phyloP scores from a whole-genome alignment of 495 filamentous ascomycete genomes.

The Annulohypoxylon maeteangense region DNA sequence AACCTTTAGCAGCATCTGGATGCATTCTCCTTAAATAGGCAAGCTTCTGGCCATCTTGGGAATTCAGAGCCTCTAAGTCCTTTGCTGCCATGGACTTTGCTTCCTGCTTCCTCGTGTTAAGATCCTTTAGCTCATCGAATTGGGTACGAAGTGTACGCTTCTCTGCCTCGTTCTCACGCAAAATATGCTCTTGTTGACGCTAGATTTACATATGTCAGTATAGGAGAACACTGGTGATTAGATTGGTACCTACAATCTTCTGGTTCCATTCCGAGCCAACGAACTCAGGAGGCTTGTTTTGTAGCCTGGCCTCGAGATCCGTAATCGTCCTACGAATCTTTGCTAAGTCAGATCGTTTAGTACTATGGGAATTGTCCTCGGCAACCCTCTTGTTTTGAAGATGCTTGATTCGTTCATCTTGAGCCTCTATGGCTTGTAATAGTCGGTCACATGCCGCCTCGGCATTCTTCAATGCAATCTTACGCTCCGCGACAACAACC shows the following conservation, averaged over 20 bases:
- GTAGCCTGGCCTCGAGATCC: slow-evolving; percentile 55
- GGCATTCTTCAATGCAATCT: slow-evolving; percentile 59
- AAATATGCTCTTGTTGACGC: slow-evolving; percentile 59
- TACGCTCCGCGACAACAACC: slow-evolving; percentile 62
- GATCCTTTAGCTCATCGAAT: slow-evolving; percentile 39
- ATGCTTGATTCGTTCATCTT: slow-evolving; percentile 66
- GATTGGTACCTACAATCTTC: slow-evolving; percentile 60
- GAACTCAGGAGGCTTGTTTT: slow-evolving; percentile 59
- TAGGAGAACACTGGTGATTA: not conserved
- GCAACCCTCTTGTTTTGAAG: slow-evolving; percentile 65
- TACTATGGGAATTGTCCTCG: slow-evolving; percentile 63
- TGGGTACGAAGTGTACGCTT: slow-evolving; percentile 48
- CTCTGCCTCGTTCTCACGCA: slow-evolving; percentile 58
- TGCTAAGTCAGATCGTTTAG: slow-evolving; percentile 63
- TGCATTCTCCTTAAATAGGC: slow-evolving; percentile 67
- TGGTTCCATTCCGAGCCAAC: slow-evolving; percentile 62
- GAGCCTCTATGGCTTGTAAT: slow-evolving; percentile 58
- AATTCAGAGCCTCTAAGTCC: slow-evolving; percentile 71
- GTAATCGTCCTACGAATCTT: slow-evolving; percentile 56
- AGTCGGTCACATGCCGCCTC: slow-evolving; percentile 65
- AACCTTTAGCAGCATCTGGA: slow-evolving; percentile 71
- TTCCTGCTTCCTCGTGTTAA: slow-evolving; percentile 38
- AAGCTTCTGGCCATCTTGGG: slow-evolving; percentile 79
- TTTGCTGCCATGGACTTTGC: slow-evolving; percentile 49
- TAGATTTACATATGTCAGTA: slow-evolving; percentile 33